phyloP scores from a whole-genome alignment of 2,329 filamentous ascomycete species.

The Aureobasidium sp. region DNA sequence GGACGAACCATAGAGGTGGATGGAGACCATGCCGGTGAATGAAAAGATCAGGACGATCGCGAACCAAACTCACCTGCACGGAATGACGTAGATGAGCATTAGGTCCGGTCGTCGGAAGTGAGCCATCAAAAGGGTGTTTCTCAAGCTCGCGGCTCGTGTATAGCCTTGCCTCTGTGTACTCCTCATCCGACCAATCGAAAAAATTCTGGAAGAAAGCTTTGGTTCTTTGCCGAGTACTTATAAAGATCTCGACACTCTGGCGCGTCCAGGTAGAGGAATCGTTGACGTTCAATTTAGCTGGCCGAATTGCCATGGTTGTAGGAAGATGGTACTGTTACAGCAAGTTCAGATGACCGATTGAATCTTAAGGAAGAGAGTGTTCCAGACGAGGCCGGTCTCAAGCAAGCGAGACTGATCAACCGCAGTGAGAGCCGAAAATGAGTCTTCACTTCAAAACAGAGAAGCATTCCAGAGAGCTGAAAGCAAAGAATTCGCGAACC shows the following conservation, averaged over 20 bases:
- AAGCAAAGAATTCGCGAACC: too few species aligned
- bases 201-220: not conserved
- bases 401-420: too few species aligned
- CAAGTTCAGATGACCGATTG: too few species aligned
- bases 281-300: not conserved
- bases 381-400: too few species aligned
- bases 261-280: not conserved
- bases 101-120: not conserved
- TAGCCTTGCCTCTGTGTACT: not conserved
- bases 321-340: too few species aligned
- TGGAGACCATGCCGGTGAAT: not conserved
- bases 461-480: too few species aligned
- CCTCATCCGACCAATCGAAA: not conserved
- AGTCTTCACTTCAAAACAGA: too few species aligned
- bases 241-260: not conserved
- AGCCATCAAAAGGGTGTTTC: not conserved
- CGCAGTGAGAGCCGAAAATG: too few species aligned
- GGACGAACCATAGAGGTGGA: not conserved
- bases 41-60: not conserved
- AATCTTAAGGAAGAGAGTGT: too few species aligned
- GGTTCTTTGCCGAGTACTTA: not conserved
- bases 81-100: not conserved
- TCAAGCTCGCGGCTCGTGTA: not conserved
- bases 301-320: not conserved
- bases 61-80: not conserved